Percentiles rank a stretch among this genome's conserved stretches.
Evolutionary conservation across 768 basidiomycete genomes (phyloP).

Genomic region (Thelephora ganbajun): DNA sequence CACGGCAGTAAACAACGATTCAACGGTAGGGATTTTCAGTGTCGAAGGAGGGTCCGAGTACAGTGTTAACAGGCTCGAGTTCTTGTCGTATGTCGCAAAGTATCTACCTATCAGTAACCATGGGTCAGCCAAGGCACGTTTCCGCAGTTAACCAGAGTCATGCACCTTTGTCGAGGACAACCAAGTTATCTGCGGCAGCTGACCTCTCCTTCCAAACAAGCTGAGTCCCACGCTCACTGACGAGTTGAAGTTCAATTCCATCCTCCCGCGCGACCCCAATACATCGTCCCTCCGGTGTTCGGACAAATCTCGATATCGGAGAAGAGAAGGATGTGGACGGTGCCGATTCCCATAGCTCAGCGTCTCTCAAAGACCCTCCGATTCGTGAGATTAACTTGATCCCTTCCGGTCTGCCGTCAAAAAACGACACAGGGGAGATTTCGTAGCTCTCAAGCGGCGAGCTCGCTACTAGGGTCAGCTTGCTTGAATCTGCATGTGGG

Average conservation of each 20-base stretch:
- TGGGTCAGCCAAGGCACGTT: not conserved
- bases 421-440: slow-evolving; percentile 45
- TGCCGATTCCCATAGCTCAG: too few relatives aligned
- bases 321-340: slow-evolving; percentile 3
- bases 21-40: slow-evolving; percentile 35
- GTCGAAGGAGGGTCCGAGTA: slow-evolving; percentile 31
- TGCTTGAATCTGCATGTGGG: slow-evolving; percentile 24
- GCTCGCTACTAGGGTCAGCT: slow-evolving; percentile 47
- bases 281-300: slow-evolving; percentile 70
- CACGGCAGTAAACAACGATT: slow-evolving; percentile 49
- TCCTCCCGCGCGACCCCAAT: slow-evolving; percentile 48
- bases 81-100: slow-evolving; percentile 44
- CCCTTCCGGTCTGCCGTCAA: slow-evolving; percentile 41
- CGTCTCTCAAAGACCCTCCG: too few relatives aligned
- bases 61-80: slow-evolving; percentile 34
- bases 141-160: slow-evolving; percentile 6
- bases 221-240: slow-evolving; percentile 31
- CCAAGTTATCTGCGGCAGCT: slow-evolving; percentile 44
- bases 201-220: slow-evolving; percentile 38
- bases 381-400: slow-evolving; percentile 18
- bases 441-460: slow-evolving; percentile 51
- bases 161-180: slow-evolving; percentile 55
- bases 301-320: slow-evolving; percentile 43
- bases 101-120: slow-evolving; percentile 27
- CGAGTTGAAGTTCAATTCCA: slow-evolving; percentile 49